Percentiles rank a stretch among this genome's conserved stretches.
Evolutionary conservation across 805 yeast genomes (phyloP).

Genomic region (Tetrapisispora nanseiensis): DNA sequence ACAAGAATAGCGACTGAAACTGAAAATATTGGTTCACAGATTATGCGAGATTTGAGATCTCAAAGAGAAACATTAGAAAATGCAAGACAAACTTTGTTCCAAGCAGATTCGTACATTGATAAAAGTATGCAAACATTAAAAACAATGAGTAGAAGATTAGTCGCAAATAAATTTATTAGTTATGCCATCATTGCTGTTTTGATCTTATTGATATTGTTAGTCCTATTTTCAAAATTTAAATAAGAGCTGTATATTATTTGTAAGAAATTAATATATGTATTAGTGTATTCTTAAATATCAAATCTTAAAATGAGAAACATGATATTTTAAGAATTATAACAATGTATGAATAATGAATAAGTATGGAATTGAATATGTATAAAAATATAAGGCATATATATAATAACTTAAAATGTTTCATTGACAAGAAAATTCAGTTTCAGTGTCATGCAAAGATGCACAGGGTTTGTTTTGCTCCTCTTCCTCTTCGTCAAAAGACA

Average conservation of each 20-base stretch:
- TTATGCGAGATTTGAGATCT: conserved; percentile 76
- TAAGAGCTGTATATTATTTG: no score
- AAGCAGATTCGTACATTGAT: conserved; percentile 91
- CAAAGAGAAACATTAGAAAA: conserved; percentile 89
- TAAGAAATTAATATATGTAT: no score
- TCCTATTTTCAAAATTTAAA: conserved; percentile 73
- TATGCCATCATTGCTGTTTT: conserved; percentile 86
- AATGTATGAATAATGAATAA: neutral
- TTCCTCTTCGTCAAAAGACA: neutral
- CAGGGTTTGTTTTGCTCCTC: neutral
- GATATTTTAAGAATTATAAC: no score
- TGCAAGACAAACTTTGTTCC: conserved; percentile 74
- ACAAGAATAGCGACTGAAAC: conserved; percentile 89
- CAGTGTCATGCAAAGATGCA: neutral
- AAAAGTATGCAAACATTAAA: conserved; percentile 76
- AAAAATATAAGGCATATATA: no score
- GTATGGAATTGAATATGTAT: neutral
- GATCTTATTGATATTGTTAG: conserved; percentile 70
- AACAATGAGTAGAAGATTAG: conserved; percentile 85
- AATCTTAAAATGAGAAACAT: no score
- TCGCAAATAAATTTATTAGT: conserved; percentile 82
- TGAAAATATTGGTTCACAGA: conserved; percentile 83
- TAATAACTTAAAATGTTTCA: no score
- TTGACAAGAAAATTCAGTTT: conserved; percentile 5
- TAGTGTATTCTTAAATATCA: no score